Conservation (phyloP, 2,329 filamentous ascomycete species). For the Xylaria multiplex region DNA sequence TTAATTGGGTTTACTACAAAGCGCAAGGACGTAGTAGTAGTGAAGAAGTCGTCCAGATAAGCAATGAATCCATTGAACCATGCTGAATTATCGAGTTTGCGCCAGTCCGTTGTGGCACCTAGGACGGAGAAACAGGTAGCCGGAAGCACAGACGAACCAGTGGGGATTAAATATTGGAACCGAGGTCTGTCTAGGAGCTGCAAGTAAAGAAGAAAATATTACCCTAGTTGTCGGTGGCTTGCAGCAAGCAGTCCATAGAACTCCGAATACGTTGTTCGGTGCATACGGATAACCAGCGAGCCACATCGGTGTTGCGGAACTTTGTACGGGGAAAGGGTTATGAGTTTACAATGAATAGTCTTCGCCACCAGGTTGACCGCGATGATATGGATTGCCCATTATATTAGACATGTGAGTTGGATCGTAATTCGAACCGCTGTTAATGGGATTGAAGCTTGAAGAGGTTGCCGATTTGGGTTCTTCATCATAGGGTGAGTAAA, state of each 20-base stretch:
- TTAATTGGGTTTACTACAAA: conserved; percentile 5
- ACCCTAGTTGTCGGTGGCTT: background rate
- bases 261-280: background rate
- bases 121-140: background rate
- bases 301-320: background rate
- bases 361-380: conserved; percentile 36
- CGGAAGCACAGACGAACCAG: conserved; percentile 4
- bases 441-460: conserved; percentile 46
- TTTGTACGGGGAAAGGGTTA: background rate
- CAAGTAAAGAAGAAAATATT: background rate
- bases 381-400: conserved; percentile 35
- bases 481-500: conserved; percentile 46
- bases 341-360: conserved; percentile 35
- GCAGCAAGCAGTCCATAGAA: background rate
- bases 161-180: conserved; percentile 5
- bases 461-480: conserved; percentile 39
- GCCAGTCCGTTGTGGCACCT: conserved; percentile 7
- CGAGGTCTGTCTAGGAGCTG: conserved; percentile 1
- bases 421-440: conserved; percentile 39
- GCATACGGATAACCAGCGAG: background rate
- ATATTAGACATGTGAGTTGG: conserved; percentile 40
- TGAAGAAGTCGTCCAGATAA: conserved; percentile 19
- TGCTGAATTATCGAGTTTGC: conserved; percentile 22
- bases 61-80: conserved; percentile 32
- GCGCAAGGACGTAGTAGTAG: conserved; percentile 21